These are phyloP conservation scores for Sporothrix variecibatus DNA, from an alignment of 2,329 filamentous ascomycete genomes.

Conservation along the genomic window DNA sequence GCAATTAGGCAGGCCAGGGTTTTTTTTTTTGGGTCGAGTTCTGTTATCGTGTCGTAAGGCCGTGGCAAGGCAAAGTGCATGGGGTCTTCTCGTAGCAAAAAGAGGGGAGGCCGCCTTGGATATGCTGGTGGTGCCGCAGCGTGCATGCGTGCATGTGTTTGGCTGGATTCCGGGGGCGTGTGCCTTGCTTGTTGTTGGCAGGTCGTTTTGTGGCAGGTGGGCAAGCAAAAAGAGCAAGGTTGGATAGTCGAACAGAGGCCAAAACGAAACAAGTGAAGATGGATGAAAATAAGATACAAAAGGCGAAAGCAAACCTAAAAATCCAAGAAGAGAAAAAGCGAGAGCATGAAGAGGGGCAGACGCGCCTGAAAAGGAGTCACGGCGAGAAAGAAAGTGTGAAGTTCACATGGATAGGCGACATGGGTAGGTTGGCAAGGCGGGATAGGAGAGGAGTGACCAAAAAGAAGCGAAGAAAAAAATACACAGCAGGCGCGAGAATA, in stretches of 20 bases:
- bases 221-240: background rate
- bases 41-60: constrained; percentile 17
- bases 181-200: constrained; percentile 13
- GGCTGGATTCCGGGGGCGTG: constrained; percentile 6
- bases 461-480: background rate
- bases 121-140: constrained; percentile 7
- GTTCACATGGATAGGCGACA: constrained; percentile 17
- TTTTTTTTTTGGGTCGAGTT: background rate
- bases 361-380: constrained; percentile 2
- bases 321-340: background rate
- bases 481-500: background rate
- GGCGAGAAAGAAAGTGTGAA: background rate
- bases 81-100: constrained; percentile 4
- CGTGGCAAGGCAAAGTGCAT: constrained; percentile 16
- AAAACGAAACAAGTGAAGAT: background rate
- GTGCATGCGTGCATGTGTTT: background rate
- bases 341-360: background rate
- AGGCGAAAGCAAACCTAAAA: background rate
- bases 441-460: constrained; percentile 1
- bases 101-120: constrained; percentile 23
- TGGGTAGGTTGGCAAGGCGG: background rate
- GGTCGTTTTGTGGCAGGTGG: background rate
- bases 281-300: background rate
- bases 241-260: background rate
- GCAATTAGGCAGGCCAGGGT: constrained; percentile 14